These are phyloP conservation scores for Nitzschia sp. DNA, from an alignment of 108 stramenopile genomes.

Conservation along the genomic window DNA sequence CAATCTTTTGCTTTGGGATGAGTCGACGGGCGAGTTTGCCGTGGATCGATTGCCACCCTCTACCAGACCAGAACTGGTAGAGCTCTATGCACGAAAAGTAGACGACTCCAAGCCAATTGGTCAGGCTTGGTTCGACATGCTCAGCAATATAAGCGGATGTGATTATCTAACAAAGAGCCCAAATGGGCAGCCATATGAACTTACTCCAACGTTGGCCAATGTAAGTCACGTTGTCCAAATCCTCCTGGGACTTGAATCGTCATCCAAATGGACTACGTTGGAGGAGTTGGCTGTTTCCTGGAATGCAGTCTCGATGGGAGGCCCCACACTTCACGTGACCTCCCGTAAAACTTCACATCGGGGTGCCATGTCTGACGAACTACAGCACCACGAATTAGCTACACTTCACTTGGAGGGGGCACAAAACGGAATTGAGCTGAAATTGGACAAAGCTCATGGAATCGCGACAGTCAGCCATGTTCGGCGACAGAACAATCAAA, in stretches of 20 bases:
- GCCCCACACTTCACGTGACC: not conserved
- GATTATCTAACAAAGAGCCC: slow-evolving; percentile 36
- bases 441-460: slow-evolving; percentile 1
- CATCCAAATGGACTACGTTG: slow-evolving; percentile 18
- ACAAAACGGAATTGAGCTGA: slow-evolving; percentile 18
- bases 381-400: slow-evolving; percentile 29
- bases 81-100: slow-evolving; percentile 11
- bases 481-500: too few species aligned
- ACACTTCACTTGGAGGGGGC: slow-evolving; percentile 11
- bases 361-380: slow-evolving; percentile 2
- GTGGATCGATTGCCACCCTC: slow-evolving; percentile 21
- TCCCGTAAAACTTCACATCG: slow-evolving; percentile 12
- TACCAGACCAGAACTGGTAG: slow-evolving; percentile 13
- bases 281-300: slow-evolving; percentile 23
- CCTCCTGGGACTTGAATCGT: not conserved
- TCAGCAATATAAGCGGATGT: slow-evolving; percentile 32
- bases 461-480: too few species aligned
- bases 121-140: slow-evolving; percentile 32
- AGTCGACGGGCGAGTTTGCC: slow-evolving; percentile 14
- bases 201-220: slow-evolving; percentile 36
- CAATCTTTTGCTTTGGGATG: slow-evolving; percentile 37
- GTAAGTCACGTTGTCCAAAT: slow-evolving; percentile 17
- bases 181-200: slow-evolving; percentile 32
- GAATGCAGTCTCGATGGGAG: not conserved
- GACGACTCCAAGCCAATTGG: slow-evolving; percentile 13